Evolutionary conservation across 78 protist genomes (phyloP).

Genomic region (Tieghemostelium lacteum): DNA sequence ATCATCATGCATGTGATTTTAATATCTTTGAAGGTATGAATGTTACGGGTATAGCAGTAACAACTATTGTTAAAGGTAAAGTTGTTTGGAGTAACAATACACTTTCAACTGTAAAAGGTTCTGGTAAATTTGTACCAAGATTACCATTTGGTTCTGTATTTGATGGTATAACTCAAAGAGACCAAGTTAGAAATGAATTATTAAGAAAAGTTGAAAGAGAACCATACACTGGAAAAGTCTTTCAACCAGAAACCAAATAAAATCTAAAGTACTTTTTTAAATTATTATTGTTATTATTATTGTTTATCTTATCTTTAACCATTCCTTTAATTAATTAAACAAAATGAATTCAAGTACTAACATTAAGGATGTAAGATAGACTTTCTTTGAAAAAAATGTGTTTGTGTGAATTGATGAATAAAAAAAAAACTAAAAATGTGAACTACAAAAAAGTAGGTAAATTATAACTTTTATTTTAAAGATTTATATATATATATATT

Average conservation of each 20-base stretch:
- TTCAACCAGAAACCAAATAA: conserved; percentile 10
- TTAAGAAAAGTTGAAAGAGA: conserved; percentile 79
- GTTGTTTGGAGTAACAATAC: conserved; percentile 68
- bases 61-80: conserved; percentile 62
- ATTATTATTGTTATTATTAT: too few relatives aligned
- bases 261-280: not conserved
- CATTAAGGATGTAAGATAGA: not conserved
- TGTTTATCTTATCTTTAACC: not conserved
- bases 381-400: too few relatives aligned
- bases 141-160: conserved; percentile 69
- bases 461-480: too few relatives aligned
- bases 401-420: too few relatives aligned
- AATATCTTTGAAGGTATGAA: conserved; percentile 92
- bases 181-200: conserved; percentile 63
- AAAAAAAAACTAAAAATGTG: too few relatives aligned
- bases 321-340: not conserved
- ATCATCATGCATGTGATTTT: conserved; percentile 90
- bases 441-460: too few relatives aligned
- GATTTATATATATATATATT: too few relatives aligned
- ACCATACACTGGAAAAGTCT: conserved; percentile 77
- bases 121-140: conserved; percentile 81
- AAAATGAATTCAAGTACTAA: too few relatives aligned
- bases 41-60: conserved; percentile 81
- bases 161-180: conserved; percentile 72
- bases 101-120: conserved; percentile 45